Evolutionary conservation across 164 flowering plant genomes (phyloP).

Genomic region (Nymphaea thermarum): DNA sequence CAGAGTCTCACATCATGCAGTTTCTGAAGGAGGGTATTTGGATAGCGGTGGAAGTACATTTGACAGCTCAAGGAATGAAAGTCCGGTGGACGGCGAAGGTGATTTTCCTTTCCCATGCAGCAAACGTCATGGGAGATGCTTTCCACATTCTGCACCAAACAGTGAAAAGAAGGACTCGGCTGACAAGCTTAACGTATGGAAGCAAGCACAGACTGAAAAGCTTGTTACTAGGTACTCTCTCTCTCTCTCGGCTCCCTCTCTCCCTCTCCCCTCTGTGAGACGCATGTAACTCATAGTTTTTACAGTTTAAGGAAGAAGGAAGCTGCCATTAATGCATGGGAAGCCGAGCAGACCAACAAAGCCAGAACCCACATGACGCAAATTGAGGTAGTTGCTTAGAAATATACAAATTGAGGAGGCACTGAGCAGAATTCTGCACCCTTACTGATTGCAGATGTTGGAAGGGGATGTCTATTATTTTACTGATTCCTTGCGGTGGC

Average conservation of each 20-base stretch:
- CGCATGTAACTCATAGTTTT: no score
- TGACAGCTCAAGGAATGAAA: neutral
- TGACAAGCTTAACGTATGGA: constrained; percentile 9
- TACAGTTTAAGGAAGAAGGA: constrained; percentile 18
- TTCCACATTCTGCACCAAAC: neutral
- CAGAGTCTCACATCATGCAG: neutral
- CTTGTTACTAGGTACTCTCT: constrained; percentile 10
- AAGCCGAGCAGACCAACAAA: constrained; percentile 8
- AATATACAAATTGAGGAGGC: neutral
- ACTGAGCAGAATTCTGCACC: neutral
- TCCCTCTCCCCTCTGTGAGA: neutral
- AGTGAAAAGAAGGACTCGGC: constrained; percentile 6
- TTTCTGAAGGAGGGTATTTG: neutral
- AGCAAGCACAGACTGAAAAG: constrained; percentile 8
- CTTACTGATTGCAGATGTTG: no score
- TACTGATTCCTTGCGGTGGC: neutral
- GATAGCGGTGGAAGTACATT: neutral
- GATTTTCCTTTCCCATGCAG: neutral
- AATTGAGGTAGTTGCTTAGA: constrained; percentile 9
- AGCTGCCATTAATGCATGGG: constrained; percentile 15
- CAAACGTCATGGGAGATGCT: neutral
- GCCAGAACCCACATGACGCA: constrained; percentile 12
- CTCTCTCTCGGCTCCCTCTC: neutral
- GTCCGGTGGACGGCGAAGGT: neutral
- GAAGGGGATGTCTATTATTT: neutral